Evolutionary conservation across 2,329 filamentous ascomycete species (phyloP).

Genomic region (Fusarium armeniacum): DNA sequence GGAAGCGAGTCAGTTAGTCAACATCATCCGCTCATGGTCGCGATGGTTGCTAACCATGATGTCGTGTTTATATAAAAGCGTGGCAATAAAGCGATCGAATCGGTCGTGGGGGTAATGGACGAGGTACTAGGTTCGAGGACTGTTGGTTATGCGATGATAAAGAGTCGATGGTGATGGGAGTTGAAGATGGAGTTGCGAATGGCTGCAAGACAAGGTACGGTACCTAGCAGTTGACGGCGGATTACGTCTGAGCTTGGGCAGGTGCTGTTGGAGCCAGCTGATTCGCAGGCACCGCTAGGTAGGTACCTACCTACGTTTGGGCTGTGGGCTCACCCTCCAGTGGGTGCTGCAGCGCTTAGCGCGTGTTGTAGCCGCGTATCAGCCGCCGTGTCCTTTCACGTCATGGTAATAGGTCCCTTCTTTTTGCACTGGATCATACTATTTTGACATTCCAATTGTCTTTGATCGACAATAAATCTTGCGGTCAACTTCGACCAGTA

Average conservation of each 20-base stretch:
- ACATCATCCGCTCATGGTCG: constrained; percentile 29
- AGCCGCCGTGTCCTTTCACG: constrained; percentile 37
- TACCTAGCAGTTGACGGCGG: constrained; percentile 34
- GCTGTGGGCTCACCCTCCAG: constrained; percentile 14
- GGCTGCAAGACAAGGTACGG: constrained; percentile 37
- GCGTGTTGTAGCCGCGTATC: constrained; percentile 35
- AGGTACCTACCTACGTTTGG: constrained; percentile 20
- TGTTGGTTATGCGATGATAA: constrained; percentile 32
- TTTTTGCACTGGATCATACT: constrained; percentile 29
- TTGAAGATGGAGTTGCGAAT: constrained; percentile 34
- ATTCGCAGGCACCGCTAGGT: constrained; percentile 32
- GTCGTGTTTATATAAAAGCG: constrained; percentile 14
- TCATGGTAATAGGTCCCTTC: constrained; percentile 36
- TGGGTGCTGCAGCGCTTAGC: constrained; percentile 30
- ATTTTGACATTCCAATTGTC: background rate
- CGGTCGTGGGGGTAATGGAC: background rate
- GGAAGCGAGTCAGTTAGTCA: constrained; percentile 50
- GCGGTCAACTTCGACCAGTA: background rate
- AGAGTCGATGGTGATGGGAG: constrained; percentile 37
- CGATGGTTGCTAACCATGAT: constrained; percentile 44
- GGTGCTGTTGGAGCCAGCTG: constrained; percentile 31
- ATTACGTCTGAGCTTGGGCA: constrained; percentile 46
- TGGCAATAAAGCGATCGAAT: constrained; percentile 1
- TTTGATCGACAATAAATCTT: background rate
- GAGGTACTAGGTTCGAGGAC: background rate